Evolutionary conservation across 2,329 filamentous ascomycete species (phyloP).

Genomic region (Botrytis galanthina): DNA sequence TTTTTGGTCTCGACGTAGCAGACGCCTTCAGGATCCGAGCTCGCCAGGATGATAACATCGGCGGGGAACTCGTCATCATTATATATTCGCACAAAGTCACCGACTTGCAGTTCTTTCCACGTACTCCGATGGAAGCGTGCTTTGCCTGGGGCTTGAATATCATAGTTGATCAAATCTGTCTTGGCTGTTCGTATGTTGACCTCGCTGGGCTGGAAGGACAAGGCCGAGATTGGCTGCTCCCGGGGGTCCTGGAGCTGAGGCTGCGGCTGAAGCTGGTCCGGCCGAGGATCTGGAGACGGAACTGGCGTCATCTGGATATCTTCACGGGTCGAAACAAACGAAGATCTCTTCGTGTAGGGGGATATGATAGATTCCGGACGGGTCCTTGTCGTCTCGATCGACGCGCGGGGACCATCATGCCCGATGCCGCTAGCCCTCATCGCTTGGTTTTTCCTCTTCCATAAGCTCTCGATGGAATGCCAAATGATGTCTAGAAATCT

Average conservation of each 20-base stretch:
- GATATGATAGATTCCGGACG: too few species aligned
- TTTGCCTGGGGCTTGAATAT: constrained; percentile 61
- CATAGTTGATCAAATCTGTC: constrained; percentile 64
- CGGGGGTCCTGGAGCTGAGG: constrained; percentile 23
- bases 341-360: constrained; percentile 40
- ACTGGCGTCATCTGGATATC: constrained; percentile 97
- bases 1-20: constrained; percentile 99
- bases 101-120: constrained; percentile 94
- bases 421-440: too few species aligned
- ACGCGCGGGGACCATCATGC: too few species aligned
- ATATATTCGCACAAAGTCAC: constrained; percentile 94
- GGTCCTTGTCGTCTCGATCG: too few species aligned
- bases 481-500: too few species aligned
- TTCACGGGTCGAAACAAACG: constrained; percentile 62
- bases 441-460: constrained; percentile 27
- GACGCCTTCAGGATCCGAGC: constrained; percentile 87
- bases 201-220: constrained; percentile 43
- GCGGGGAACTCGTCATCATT: constrained; percentile 94
- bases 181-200: constrained; percentile 22
- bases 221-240: constrained; percentile 39
- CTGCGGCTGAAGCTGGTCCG: constrained; percentile 24
- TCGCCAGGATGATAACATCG: constrained; percentile 87
- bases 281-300: constrained; percentile 67
- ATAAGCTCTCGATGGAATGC: constrained; percentile 28
- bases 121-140: constrained; percentile 88